Evolutionary conservation across 2,329 filamentous ascomycete genomes (phyloP).

Genomic region (Aspergillus pseudonomiae): DNA sequence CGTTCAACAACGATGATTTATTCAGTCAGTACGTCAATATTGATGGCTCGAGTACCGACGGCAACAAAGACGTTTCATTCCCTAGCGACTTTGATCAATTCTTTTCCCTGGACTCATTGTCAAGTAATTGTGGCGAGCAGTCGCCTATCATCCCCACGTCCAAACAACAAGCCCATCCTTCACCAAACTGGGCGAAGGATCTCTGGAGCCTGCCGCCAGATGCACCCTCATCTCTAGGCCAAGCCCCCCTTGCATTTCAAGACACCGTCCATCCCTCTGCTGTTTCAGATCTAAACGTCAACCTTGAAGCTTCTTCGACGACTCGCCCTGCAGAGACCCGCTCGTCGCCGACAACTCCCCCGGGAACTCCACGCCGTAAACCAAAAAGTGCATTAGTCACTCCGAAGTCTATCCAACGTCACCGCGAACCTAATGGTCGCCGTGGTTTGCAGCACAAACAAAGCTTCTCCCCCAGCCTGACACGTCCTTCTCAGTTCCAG

Average conservation of each 20-base stretch:
- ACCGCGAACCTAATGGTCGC: slow-evolving; percentile 46
- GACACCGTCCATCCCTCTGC: slow-evolving; percentile 42
- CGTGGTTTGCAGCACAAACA: slow-evolving; percentile 44
- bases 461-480: slow-evolving; percentile 55
- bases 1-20: slow-evolving; percentile 56
- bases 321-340: slow-evolving; percentile 20
- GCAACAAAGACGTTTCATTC: slow-evolving; percentile 52
- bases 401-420: slow-evolving; percentile 42
- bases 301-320: slow-evolving; percentile 37
- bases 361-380: slow-evolving; percentile 41
- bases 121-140: slow-evolving; percentile 55
- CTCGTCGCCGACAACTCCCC: slow-evolving; percentile 41
- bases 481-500: slow-evolving; percentile 55
- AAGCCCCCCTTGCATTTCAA: slow-evolving; percentile 38
- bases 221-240: slow-evolving; percentile 39
- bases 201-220: slow-evolving; percentile 56
- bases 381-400: slow-evolving; percentile 41
- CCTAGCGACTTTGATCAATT: slow-evolving; percentile 55
- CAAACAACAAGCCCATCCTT: slow-evolving; percentile 43
- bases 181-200: slow-evolving; percentile 58
- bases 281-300: slow-evolving; percentile 35
- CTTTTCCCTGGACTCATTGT: slow-evolving; percentile 54
- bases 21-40: slow-evolving; percentile 67
- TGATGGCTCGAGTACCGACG: slow-evolving; percentile 55
- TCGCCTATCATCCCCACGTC: slow-evolving; percentile 53